Evolutionary conservation across 306 rosid species (phyloP), one percentile per base, ranked within the genome.

Genomic region (Pterocarpus santalinus): DNA sequence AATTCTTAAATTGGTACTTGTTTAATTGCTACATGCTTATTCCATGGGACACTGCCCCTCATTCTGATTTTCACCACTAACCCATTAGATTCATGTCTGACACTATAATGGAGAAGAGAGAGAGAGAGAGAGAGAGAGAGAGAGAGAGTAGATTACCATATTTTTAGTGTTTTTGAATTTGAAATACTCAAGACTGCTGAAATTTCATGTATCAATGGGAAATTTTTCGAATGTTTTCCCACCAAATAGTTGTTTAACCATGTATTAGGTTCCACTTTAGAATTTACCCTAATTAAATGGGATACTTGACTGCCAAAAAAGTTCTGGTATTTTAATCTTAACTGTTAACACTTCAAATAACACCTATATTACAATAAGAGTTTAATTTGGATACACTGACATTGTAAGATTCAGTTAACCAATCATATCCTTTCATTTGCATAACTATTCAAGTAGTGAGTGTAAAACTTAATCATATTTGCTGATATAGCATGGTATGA

Each of bases 41-140:
- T 44, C 55, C 17, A 67, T 1, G 15, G 9, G 61, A 30, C 44
- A 28, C 15, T 36, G 11, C 7, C n/a, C 32, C 0, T 5, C 66
- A 38, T 62, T 61, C 22, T 46, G 58, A 33, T 16, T 68, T 28
- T 52, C 17, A 2, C 60, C 44, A 41, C 34, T 39, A 43, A 57
- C 47, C 12, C 49, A 38, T 72, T 51, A 47, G 72, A 52, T 72
- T 72, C 35, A 55, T 35, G 78, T 61, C 46, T 71, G 56, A 17
- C 41, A 22, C 28, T 69, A 53, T 14, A 17, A 16, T 16, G 30
- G 57, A 15, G 28, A 22, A 15, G 1, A 52, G 57, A 52, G 57
- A 11, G 53, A 47, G 14, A 47, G n/a, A 52, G 57, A 52, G 57
- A 11, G 53, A 47, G 14, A 47, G n/a, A 52, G 57, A 4, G 30